Base-by-base conservation (phyloP, 768 basidiomycete genomes). In the Hemileccinum impolitum region DNA sequence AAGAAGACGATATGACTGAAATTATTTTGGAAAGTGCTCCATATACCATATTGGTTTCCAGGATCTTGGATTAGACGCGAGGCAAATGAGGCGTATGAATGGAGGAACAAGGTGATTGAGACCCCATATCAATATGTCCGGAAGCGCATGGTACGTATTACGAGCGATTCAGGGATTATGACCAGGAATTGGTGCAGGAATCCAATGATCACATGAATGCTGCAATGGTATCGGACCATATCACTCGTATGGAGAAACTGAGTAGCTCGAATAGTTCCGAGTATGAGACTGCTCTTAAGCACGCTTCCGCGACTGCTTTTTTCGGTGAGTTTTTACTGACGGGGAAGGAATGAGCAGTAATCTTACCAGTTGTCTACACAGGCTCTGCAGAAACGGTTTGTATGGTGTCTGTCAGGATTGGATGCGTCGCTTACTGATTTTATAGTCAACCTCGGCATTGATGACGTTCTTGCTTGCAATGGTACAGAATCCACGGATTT, bases 41-140 rank as follows among this genome's bases (percentile, higher is more conserved):
- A 38, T 39, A 10, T 52, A 13, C 52, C 53, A 58, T 65, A 58
- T 15, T 75, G 73, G 73, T 53, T 72, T 40, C 74, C 75, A 8
- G 70, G 72, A 6, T 69, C 71, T 4, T 50, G 50, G n/a, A 68
- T 74, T 53, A 69, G 71, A 55, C 59, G 60, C 18, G 58, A 64
- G n/a, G 70, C 72, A 15, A 47, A 5, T 13, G 31, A 31, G 11
- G 56, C 48, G 1, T n/a, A n/a, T 13, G n/a, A 34, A 15, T 25
- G 12, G 44, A 40, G 26, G 31, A 26, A 25, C 10, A 37, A n/a
- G 30, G 25, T 39, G 50, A 48, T 26, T 48, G 57, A 60, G 19
- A 45, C 15, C 17, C 69, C 68, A 4, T 66, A 62, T 48, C 57
- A 57, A 6, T 56, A 50, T 42, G 60, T 61, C 10, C 54, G 64